Conservation (phyloP, 2,329 filamentous ascomycete genomes). For the Phoma sp. region DNA sequence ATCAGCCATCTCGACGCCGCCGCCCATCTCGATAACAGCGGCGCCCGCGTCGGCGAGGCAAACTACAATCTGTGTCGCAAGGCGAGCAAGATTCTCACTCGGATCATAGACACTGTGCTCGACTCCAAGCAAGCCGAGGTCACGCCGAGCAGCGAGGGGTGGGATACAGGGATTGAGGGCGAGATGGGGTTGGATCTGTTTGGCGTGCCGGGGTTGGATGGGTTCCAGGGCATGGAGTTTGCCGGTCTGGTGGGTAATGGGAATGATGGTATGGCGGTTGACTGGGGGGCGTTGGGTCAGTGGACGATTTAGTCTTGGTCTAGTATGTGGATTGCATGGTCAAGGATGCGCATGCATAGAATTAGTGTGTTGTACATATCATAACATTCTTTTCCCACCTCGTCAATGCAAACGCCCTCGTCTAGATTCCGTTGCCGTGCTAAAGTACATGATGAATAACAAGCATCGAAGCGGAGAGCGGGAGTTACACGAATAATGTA, state of each 20-base stretch:
- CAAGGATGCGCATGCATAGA: too few species aligned
- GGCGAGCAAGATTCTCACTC: constrained; percentile 36
- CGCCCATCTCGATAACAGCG: constrained; percentile 35
- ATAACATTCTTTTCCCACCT: constrained; percentile 29
- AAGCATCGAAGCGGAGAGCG: constrained; percentile 35
- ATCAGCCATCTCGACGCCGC: constrained; percentile 48
- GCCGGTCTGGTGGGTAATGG: constrained; percentile 22
- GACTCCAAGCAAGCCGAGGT: constrained; percentile 28
- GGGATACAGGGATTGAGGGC: constrained; percentile 24
- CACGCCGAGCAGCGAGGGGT: constrained; percentile 18
- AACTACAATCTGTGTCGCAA: constrained; percentile 45
- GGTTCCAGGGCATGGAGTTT: constrained; percentile 40
- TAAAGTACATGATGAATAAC: constrained; percentile 35
- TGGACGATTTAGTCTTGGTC: constrained; percentile 24
- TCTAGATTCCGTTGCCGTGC: constrained; percentile 33
- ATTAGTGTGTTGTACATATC: constrained; percentile 18
- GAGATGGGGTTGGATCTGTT: constrained; percentile 29
- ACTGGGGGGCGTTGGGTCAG: constrained; percentile 38
- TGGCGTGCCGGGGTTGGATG: constrained; percentile 34
- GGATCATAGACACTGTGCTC: constrained; percentile 40
- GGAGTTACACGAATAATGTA: constrained; percentile 33
- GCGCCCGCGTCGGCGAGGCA: constrained; percentile 42
- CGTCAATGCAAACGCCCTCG: constrained; percentile 28
- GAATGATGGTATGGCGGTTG: constrained; percentile 20
- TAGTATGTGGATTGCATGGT: too few species aligned